These are phyloP conservation scores for Geotrichum phurueaensis DNA, from an alignment of 1,139 yeast genomes.

Conservation along the genomic window DNA sequence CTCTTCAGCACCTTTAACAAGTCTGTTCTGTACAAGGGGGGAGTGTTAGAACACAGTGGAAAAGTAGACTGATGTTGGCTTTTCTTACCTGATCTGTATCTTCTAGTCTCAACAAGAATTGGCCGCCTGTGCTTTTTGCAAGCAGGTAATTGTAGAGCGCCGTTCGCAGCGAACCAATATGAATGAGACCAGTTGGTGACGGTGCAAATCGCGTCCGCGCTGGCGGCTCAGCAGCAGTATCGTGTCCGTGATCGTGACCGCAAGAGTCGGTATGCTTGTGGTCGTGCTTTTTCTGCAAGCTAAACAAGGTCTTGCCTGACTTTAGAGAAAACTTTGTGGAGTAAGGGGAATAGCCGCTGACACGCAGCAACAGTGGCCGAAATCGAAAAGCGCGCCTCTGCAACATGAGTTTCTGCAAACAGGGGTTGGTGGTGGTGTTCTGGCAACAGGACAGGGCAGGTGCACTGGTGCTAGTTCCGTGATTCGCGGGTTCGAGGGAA, in stretches of 20 bases:
- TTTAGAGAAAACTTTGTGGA: not conserved
- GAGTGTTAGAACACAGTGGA: not conserved
- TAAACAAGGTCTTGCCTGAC: not conserved
- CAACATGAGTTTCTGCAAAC: not conserved
- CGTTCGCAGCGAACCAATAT: slow-evolving; percentile 86
- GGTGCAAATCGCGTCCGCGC: slow-evolving; percentile 95
- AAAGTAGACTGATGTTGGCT: not conserved
- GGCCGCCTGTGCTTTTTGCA: slow-evolving; percentile 76
- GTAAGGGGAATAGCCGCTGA: not conserved
- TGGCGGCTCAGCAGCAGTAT: slow-evolving; percentile 23
- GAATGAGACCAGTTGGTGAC: slow-evolving; percentile 92
- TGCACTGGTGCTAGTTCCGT: not conserved
- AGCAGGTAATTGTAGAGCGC: slow-evolving; percentile 82
- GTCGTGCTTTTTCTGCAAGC: not conserved
- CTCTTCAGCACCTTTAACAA: slow-evolving; percentile 75
- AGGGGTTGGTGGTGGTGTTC: not conserved
- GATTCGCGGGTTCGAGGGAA: not conserved
- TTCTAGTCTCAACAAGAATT: slow-evolving; percentile 74
- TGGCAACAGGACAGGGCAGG: not conserved
- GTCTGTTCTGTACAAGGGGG: slow-evolving; percentile 41
- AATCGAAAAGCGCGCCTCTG: not conserved
- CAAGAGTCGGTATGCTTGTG: not conserved
- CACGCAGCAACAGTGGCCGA: not conserved
- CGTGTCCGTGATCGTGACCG: not conserved
- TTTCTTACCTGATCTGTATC: slow-evolving; percentile 69